A percentile compares a stretch with the other conserved stretches of the same genome.
These are phyloP conservation scores for Bruguiera parviflora DNA, from an alignment of 345 rosid species.

Conservation along the genomic window DNA sequence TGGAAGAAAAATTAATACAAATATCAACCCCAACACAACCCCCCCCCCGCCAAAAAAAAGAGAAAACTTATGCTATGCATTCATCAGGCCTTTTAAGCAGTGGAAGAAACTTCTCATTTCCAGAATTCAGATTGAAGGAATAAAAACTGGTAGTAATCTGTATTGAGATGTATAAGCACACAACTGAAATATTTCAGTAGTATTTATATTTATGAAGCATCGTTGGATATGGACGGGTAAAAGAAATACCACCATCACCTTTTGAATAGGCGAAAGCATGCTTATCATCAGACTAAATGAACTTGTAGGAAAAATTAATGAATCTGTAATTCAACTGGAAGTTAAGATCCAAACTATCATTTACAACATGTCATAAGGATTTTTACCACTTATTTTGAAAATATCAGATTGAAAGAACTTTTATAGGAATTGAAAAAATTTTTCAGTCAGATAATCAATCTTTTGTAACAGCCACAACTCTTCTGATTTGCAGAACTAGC, in stretches of 20 bases:
- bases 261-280: neutral
- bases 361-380: neutral
- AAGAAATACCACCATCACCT: neutral
- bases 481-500: too few relatives aligned
- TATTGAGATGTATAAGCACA: conserved; percentile 17
- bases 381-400: too few relatives aligned
- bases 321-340: neutral
- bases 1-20: too few relatives aligned
- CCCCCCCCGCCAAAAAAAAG: neutral
- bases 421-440: neutral
- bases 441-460: neutral
- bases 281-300: neutral
- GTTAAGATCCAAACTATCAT: neutral
- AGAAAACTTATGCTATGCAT: conserved; percentile 77
- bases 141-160: conserved; percentile 89
- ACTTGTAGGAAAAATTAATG: neutral
- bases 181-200: conserved; percentile 3
- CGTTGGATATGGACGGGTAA: neutral
- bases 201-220: neutral
- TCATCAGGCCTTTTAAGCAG: conserved; percentile 90
- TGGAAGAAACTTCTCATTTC: conserved; percentile 73
- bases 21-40: too few relatives aligned
- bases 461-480: neutral
- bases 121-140: conserved; percentile 77
- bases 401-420: too few relatives aligned